Base-by-base conservation (phyloP, 2,329 filamentous ascomycete genomes). In the Neurospora crassa region DNA sequence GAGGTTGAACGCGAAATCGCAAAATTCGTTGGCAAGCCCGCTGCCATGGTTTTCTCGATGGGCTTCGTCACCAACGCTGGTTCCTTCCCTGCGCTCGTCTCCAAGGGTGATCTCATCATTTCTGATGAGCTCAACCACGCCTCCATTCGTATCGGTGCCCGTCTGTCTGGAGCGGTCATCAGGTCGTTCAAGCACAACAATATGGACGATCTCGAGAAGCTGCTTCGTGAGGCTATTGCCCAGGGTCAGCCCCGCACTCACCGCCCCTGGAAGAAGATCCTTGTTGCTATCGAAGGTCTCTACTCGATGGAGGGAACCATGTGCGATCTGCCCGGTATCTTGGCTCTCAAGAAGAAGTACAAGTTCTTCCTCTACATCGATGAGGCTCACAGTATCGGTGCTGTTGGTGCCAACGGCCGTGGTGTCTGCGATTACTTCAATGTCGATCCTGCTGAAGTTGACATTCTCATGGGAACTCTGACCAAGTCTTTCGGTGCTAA, bases 271-370 rank as follows among this genome's bases (percentile, higher is more conserved):
- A 97, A 97, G 87, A 99, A 98, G 89, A 98, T 99, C 73, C 82
- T 99, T 69, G 92, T 99, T 67, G 94, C 95, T 45, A 93, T 99
- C 45, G 96, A 99, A 81, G 96, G 96, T 76, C 87, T 99, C 24
- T 99, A 99, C 86, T 98, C 95, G 0, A 99, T 99, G 96, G 96
- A 99, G 83, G 96, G 96, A 68, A 97, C 94, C 75, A 97, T 99
- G 92, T 96, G 93, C 82, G 96, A 99, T 80, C 88, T 99, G n/a
- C 96, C 96, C 1, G 93, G 93, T 73, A 85, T 99, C 69, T 83
- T 99, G 72, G 88, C 86, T 69, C 86, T 99, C 75, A 97, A 97
- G 88, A 91, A 91, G 80, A 94, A 92, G 82, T 99, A 99, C 89
- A 98, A 97, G 85, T 99, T 97, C 83, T 88, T 93, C 79, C 88